These are phyloP conservation scores for Fraxinus anomala DNA, from an alignment of 257 asterid genomes.

Conservation along the genomic window DNA sequence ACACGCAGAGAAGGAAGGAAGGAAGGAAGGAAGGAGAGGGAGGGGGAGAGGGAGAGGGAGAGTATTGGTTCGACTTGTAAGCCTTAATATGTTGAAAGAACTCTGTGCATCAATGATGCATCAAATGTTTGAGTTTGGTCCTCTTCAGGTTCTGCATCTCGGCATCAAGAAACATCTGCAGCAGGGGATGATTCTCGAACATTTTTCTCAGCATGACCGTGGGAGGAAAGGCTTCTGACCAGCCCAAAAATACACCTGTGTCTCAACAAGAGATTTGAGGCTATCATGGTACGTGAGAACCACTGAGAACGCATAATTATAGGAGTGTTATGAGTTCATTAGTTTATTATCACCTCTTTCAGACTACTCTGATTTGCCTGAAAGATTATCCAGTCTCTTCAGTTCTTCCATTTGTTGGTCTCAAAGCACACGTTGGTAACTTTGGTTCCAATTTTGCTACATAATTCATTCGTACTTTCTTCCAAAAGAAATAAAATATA, in stretches of 20 bases:
- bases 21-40: too few species aligned
- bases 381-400: not conserved
- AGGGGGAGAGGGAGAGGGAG: not conserved
- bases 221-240: conserved; percentile 94
- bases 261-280: conserved; percentile 82
- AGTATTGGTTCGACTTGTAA: not conserved
- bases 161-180: conserved; percentile 40
- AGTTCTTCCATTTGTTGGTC: not conserved
- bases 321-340: not conserved
- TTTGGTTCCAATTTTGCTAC: not conserved
- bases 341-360: not conserved
- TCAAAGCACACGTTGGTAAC: conserved; percentile 8
- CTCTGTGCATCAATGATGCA: not conserved
- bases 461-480: conserved; percentile 4
- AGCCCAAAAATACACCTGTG: conserved; percentile 84
- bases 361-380: not conserved
- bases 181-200: conserved; percentile 44
- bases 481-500: not conserved
- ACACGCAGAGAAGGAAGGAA: too few species aligned
- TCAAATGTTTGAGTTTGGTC: not conserved
- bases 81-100: not conserved
- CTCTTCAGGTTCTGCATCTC: conserved; percentile 50
- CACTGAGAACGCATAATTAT: not conserved
- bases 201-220: conserved; percentile 53
- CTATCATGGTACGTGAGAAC: conserved; percentile 64